Percentiles rank a stretch among this genome's conserved stretches.
Conservation (phyloP, 495 filamentous ascomycete genomes). For the Xylaria palmicola region DNA sequence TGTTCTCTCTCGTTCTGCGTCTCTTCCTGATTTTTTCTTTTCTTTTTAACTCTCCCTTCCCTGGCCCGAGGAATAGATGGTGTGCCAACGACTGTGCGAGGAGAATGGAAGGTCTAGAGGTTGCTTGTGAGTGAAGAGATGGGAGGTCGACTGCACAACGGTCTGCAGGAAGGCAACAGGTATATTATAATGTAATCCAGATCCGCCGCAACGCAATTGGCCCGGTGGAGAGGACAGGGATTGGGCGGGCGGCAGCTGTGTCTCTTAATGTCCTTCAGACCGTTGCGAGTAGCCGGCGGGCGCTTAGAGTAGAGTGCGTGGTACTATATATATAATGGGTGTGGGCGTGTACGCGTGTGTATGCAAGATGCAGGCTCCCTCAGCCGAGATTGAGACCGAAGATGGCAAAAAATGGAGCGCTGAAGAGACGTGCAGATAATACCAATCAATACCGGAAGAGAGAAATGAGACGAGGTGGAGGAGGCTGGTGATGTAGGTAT, state of each 20-base stretch:
- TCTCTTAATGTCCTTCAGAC: constrained; percentile 24
- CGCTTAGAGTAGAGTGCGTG: constrained; percentile 25
- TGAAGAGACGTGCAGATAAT: constrained; percentile 8
- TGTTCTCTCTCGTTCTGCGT: too few species aligned
- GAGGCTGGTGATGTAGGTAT: constrained; percentile 9
- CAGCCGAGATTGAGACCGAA: constrained; percentile 29
- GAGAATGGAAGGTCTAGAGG: background rate
- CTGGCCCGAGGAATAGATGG: background rate
- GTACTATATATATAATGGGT: constrained; percentile 20
- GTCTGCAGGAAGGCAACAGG: too few species aligned
- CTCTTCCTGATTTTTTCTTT: constrained; percentile 7
- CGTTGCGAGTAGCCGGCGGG: constrained; percentile 25
- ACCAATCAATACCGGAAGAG: constrained; percentile 3
- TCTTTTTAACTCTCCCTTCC: background rate
- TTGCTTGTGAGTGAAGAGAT: background rate
- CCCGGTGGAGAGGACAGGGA: constrained; percentile 12
- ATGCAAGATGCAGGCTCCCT: constrained; percentile 30
- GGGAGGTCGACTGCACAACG: background rate
- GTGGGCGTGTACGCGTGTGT: constrained; percentile 17
- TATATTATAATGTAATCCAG: constrained; percentile 13
- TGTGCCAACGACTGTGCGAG: background rate
- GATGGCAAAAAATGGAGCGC: constrained; percentile 2
- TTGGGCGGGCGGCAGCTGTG: constrained; percentile 29
- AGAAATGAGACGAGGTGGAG: background rate
- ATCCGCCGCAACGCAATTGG: constrained; percentile 6